Percentiles rank a stretch among this genome's conserved stretches.
Conservation (phyloP, 1,284 basidiomycete species). For the Pseudozyma tsukubaensis region DNA sequence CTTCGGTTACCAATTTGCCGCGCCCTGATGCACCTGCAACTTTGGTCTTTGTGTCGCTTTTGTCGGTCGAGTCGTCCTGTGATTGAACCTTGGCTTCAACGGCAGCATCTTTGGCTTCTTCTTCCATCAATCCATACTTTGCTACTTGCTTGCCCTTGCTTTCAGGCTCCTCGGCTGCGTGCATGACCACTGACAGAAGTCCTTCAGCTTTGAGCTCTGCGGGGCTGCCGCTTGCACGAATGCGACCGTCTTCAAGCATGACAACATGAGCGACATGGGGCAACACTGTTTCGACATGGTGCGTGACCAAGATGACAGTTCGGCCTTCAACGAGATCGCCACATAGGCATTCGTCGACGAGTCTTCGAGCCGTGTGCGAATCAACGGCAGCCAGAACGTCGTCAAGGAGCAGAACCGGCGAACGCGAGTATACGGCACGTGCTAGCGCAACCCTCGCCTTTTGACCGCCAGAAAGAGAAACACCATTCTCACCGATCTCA, state of each 20-base stretch:
- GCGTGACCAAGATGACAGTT: conserved; percentile 82
- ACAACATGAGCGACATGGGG: conserved; percentile 42
- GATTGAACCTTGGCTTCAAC: conserved; percentile 31
- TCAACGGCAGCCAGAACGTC: conserved; percentile 73
- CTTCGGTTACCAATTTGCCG: conserved; percentile 76
- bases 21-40: conserved; percentile 14
- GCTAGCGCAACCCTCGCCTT: conserved; percentile 61
- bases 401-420: conserved; percentile 58
- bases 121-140: conserved; percentile 27
- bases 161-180: conserved; percentile 61
- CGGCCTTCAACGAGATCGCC: conserved; percentile 70
- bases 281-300: conserved; percentile 68
- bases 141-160: conserved; percentile 47
- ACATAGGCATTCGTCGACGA: conserved; percentile 41
- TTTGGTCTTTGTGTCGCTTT: conserved; percentile 2
- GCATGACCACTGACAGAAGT: conserved; percentile 36
- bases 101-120: conserved; percentile 34
- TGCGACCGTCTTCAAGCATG: conserved; percentile 48
- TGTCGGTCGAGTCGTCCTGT: not conserved
- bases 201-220: conserved; percentile 72
- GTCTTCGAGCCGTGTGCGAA: conserved; percentile 73
- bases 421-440: conserved; percentile 59
- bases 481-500: conserved; percentile 57
- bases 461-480: conserved; percentile 61
- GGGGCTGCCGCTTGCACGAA: conserved; percentile 65